Conservation (phyloP, 1,284 basidiomycete genomes). For the Ustilago vetiveriae region DNA sequence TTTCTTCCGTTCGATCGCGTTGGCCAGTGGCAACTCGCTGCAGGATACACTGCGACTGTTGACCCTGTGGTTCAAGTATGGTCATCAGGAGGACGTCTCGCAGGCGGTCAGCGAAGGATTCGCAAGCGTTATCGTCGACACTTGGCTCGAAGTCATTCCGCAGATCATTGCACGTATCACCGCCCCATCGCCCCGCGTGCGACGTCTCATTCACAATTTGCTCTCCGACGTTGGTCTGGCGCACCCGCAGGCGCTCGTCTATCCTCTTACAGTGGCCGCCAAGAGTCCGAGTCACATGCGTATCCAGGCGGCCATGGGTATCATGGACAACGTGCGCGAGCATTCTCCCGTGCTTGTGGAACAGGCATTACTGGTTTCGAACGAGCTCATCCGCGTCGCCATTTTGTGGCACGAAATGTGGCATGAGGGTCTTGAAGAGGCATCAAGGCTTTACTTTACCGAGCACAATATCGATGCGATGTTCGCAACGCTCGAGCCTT, state of each 20-base stretch:
- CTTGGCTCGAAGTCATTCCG: conserved; percentile 98
- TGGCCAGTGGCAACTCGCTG: conserved; percentile 85
- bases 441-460: conserved; percentile 94
- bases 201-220: conserved; percentile 87
- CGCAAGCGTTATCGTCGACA: conserved; percentile 90
- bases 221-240: conserved; percentile 92
- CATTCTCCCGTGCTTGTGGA: conserved; percentile 89
- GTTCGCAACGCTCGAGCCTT: conserved; percentile 91
- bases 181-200: conserved; percentile 86
- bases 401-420: conserved; percentile 99
- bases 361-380: conserved; percentile 90
- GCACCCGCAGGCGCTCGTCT: conserved; percentile 97
- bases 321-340: conserved; percentile 93
- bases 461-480: conserved; percentile 99
- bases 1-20: conserved; percentile 90
- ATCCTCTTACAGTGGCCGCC: conserved; percentile 96
- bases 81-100: conserved; percentile 88
- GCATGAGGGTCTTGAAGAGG: conserved; percentile 98
- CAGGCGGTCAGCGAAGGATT: conserved; percentile 90
- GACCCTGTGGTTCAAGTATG: conserved; percentile 99
- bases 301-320: conserved; percentile 82
- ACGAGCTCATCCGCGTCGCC: conserved; percentile 95
- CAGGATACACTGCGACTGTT: conserved; percentile 94
- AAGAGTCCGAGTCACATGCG: conserved; percentile 89
- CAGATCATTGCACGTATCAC: conserved; percentile 99